Evolutionary conservation across 768 basidiomycete species (phyloP), one percentile per base, ranked within the genome.

Genomic region (Steccherinum ochraceum): DNA sequence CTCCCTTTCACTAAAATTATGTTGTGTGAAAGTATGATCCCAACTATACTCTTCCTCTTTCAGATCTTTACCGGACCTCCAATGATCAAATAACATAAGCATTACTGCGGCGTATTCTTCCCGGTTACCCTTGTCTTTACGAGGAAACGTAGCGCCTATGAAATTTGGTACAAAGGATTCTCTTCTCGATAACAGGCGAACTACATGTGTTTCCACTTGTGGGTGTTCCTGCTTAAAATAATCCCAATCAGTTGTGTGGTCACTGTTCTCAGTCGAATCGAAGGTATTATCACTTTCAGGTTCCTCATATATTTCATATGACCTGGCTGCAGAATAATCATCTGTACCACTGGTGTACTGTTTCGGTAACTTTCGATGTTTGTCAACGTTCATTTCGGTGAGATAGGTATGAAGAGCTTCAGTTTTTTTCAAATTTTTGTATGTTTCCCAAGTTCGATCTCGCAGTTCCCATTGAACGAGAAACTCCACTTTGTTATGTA

Each of bases 81-180:
- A 68, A 2, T 70, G 69, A 24, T 64, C 61, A 50, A 69, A 71
- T 3, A 71, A 41, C 2, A 65, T 62, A 1, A 69, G 45, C 67
- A 72, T 69, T 1, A 65, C 58, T 25, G 41, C 43, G 51, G 64
- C 67, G 50, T 69, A 71, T 18, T 62, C 62, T 39, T 69, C 68
- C 12, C 62, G 12, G 48, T 69, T 64, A 11, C 66, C 68, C 40
- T 56, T 48, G 55, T 70, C 69, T 45, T n/a, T n/a, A 19, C 41
- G 41, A 10, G 41, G 41, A 18, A 43, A 18, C 10, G 41, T 10
- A 19, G 10, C 41, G 10, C 41, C 41, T 18, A 43, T 18, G 19
- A 43, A 43, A 19, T 43, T 43, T 18, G 41, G 41, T 19, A 43
- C 41, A 43, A 10, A 43, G 41, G 10, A 10, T 23, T 43, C 21